phyloP scores from a whole-genome alignment of 2,329 filamentous ascomycete genomes.

The Verticillium isaacii region DNA sequence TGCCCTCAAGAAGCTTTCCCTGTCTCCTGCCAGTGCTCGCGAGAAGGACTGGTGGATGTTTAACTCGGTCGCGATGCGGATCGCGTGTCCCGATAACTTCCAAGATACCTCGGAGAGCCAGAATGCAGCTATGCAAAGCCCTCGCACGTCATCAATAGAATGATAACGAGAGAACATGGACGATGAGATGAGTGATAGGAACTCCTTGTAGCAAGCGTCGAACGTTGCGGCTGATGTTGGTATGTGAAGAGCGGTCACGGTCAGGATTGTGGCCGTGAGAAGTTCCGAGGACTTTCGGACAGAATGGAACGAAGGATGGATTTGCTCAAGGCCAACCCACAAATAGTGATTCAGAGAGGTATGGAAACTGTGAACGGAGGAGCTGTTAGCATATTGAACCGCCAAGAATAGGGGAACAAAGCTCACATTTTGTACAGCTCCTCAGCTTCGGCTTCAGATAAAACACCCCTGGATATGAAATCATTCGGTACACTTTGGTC shows the following conservation, averaged over 20 bases:
- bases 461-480: slow-evolving; percentile 41
- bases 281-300: slow-evolving; percentile 51
- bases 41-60: slow-evolving; percentile 50
- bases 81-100: slow-evolving; percentile 55
- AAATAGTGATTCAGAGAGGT: slow-evolving; percentile 29
- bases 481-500: slow-evolving; percentile 23
- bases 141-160: slow-evolving; percentile 53
- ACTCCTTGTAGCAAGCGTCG: slow-evolving; percentile 47
- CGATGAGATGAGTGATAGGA: slow-evolving; percentile 48
- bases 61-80: slow-evolving; percentile 51
- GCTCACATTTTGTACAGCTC: slow-evolving; percentile 33
- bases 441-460: slow-evolving; percentile 40
- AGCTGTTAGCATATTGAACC: no score
- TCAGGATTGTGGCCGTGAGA: slow-evolving; percentile 52
- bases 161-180: slow-evolving; percentile 56
- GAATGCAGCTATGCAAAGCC: slow-evolving; percentile 57
- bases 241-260: slow-evolving; percentile 55
- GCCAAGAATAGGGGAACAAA: background rate
- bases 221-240: slow-evolving; percentile 41
- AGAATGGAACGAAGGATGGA: slow-evolving; percentile 41
- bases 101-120: slow-evolving; percentile 58
- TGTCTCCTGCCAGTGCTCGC: slow-evolving; percentile 38
- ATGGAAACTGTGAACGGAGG: background rate
- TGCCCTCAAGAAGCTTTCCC: slow-evolving; percentile 45
- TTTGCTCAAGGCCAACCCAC: slow-evolving; percentile 45